Evolutionary conservation across 805 yeast genomes (phyloP), one percentile per base, ranked within the genome.

Genomic region (Blastobotrys attinorum): DNA sequence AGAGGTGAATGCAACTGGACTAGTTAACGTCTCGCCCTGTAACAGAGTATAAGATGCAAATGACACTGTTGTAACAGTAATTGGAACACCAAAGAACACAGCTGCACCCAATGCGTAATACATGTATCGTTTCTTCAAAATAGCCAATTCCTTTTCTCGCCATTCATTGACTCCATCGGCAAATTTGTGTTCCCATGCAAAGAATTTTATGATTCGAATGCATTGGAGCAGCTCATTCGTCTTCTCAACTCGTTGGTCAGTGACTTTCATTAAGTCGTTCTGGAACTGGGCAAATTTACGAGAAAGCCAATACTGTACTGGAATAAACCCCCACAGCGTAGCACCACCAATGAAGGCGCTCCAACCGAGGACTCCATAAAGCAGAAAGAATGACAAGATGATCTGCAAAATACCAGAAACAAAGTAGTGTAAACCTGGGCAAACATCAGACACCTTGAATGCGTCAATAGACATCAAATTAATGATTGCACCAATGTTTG

Each of bases 391-490:
- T 17, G 96, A 81, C 47, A 86, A 67, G 25, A 72, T 40, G 22
- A 89, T 75, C 82, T 83, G 82, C 35, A 83, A 65, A 17, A 79
- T 54, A 1, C 95, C 80, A 47, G 82, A 78, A 13, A 84, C 81
- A 58, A 89, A 80, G 55, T 76, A 83, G 62, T 92, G 97, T 46
- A 90, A 64, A 58, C 92, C 92, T 31, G 94, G 95, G 66, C 92
- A 83, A 45, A 90, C 78, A 67, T 92, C 98, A 29, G 96, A 82
- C 25, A 92, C 88, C 64, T 89, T 92, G 69, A 87, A 90, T 3
- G 98, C 92, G 69, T 92, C 98, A 40, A 92, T 92, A 23, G 97
- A 75, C 70, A 90, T 90, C 56, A 90, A 72, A 60, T 92, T 92
- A 60, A 92, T 90, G 52, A 92, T 85, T 11, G 96, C 89, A 52